phyloP scores from a whole-genome alignment of 805 yeast species.

The Metschnikowia reukaufii region DNA sequence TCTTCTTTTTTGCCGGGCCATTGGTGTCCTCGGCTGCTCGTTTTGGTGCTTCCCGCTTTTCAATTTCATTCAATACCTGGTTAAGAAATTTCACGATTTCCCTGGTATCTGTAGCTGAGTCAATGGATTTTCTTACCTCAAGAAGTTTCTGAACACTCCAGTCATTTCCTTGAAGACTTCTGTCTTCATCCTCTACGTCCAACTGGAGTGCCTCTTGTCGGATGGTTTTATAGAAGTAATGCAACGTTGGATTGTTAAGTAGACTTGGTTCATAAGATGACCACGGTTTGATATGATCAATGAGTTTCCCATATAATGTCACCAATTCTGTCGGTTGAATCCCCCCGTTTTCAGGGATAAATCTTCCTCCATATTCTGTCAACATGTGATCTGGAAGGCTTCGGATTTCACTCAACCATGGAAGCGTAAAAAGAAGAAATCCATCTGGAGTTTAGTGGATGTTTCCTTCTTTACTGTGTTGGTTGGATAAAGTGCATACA shows the following conservation, averaged over 20 bases:
- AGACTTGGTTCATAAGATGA: constrained; percentile 55
- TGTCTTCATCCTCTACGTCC: constrained; percentile 27
- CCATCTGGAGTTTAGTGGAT: constrained; percentile 56
- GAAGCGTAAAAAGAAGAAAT: constrained; percentile 64
- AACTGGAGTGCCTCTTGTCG: constrained; percentile 66
- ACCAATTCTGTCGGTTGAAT: constrained; percentile 21
- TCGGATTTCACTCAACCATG: constrained; percentile 76
- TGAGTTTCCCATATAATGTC: constrained; percentile 24
- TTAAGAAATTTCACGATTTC: constrained; percentile 9
- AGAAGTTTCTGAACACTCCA: constrained; percentile 14
- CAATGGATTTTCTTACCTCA: constrained; percentile 8
- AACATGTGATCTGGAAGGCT: constrained; percentile 50
- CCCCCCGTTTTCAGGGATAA: constrained; percentile 12
- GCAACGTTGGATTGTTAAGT: constrained; percentile 64
- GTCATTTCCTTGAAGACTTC: constrained; percentile 15
- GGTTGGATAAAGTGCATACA: constrained; percentile 64
- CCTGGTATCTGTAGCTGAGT: neutral
- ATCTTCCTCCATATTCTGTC: constrained; percentile 10
- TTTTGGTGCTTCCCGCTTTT: constrained; percentile 13
- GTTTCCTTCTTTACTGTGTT: constrained; percentile 6
- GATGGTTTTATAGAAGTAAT: constrained; percentile 63
- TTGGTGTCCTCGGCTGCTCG: constrained; percentile 12
- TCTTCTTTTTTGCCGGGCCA: constrained; percentile 6
- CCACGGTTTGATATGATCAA: constrained; percentile 42
- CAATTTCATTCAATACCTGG: constrained; percentile 9